Conservation (phyloP, 2,329 filamentous ascomycete species). For the Colletotrichum destructivum region DNA sequence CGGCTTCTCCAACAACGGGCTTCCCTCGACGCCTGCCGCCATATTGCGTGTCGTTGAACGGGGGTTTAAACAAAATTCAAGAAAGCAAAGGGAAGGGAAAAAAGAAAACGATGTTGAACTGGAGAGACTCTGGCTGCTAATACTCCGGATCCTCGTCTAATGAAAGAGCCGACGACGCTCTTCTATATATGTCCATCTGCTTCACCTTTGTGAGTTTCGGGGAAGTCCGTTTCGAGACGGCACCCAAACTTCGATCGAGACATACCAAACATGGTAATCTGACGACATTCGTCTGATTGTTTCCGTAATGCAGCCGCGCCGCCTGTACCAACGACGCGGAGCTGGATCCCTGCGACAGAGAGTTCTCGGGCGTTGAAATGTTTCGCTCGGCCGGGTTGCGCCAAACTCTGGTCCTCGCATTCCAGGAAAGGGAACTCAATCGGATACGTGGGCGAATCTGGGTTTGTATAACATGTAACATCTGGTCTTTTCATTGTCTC, state of each 20-base stretch:
- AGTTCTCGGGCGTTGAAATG: too few species aligned
- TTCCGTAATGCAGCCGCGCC: neutral
- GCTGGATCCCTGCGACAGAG: neutral
- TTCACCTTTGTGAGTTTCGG: neutral
- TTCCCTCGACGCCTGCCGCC: neutral
- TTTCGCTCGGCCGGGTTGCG: neutral
- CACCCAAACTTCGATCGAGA: neutral
- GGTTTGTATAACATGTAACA: too few species aligned
- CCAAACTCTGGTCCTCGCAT: neutral
- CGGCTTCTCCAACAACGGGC: slow-evolving; percentile 15
- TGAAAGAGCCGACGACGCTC: too few species aligned
- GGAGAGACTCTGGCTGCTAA: too few species aligned
- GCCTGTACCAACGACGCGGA: neutral
- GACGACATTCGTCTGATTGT: slow-evolving; percentile 21
- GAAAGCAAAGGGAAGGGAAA: neutral
- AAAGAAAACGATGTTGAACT: too few species aligned
- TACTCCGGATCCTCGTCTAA: neutral
- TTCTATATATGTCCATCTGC: neutral
- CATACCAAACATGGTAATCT: neutral
- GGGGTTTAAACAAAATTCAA: too few species aligned
- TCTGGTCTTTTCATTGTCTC: too few species aligned
- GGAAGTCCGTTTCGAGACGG: slow-evolving; percentile 21
- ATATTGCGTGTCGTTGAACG: neutral
- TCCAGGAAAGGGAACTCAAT: neutral
- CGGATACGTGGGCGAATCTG: too few species aligned